Base-by-base conservation (phyloP, 2,329 filamentous ascomycete species). In the Phialocephala subalpina region DNA sequence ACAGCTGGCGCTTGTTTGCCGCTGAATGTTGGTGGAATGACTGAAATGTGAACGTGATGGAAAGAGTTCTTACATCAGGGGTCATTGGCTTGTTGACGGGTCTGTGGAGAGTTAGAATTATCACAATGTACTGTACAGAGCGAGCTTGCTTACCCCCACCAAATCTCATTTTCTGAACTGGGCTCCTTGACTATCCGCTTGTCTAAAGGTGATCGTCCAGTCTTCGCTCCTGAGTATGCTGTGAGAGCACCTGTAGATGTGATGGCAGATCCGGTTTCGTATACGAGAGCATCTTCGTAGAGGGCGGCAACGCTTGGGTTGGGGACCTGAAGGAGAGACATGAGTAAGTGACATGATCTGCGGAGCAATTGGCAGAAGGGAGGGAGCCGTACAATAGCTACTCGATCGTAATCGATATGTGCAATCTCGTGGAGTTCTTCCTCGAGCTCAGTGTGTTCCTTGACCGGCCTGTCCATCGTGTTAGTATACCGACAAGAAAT, bases 41-140 rank as follows among this genome's bases (percentile, higher is more conserved):
- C 49, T 45, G 55, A 55, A 65, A 36, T 53, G 55, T 55, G 27
- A 57, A 59, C 53, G 16, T 36, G 20, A 61, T 42, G 60, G 66
- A 53, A 63, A 49, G 56, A 67, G 66, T 64, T 83, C 92, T 89
- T 91, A 98, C 96, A 81, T 98, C 94, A 75, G 94, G 88, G 73
- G 89, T 90, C 96, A 99, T 99, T 78, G 95, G 92, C 89, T 98
- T 98, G 87, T 99, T 99, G 74, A 99, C 96, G 64, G 96, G 95
- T 77, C 75, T 75, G 57, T 63, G 62, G 14, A 47, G 42, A 66
- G 58, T 70, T 47, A 72, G 66, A 47, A 58, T 69, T 29, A 27
- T 33, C 25, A 35, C 29, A 56, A 36, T 40, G 1, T 7, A 18
- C 35, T 52, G 25, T 25, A 55, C 49, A 52, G 40, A 42, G n/a